Percentiles rank a stretch among this genome's conserved stretches.
These are phyloP conservation scores for Candida oleophila DNA, from an alignment of 805 yeast genomes.

Conservation along the genomic window DNA sequence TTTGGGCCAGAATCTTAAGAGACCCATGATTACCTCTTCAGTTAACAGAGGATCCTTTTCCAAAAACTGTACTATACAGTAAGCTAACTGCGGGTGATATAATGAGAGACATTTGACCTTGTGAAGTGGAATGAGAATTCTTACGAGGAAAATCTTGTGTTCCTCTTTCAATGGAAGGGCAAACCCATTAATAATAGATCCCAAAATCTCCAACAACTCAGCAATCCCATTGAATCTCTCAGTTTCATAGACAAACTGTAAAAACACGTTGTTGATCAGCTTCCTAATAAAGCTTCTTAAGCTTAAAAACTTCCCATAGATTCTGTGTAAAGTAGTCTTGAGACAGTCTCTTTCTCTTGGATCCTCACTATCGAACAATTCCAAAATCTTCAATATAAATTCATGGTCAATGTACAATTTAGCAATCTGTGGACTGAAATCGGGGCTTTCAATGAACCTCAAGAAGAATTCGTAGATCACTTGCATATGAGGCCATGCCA, in stretches of 20 bases:
- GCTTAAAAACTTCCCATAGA: conserved; percentile 91
- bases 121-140: conserved; percentile 89
- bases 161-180: conserved; percentile 97
- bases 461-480: conserved; percentile 91
- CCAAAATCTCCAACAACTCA: conserved; percentile 90
- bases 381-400: conserved; percentile 77
- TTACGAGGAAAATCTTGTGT: conserved; percentile 83
- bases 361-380: conserved; percentile 93
- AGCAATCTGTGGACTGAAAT: conserved; percentile 89
- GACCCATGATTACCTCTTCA: conserved; percentile 94
- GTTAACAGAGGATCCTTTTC: conserved; percentile 92
- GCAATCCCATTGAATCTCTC: conserved; percentile 95
- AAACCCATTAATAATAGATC: conserved; percentile 95
- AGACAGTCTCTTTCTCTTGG: conserved; percentile 94
- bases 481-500: conserved; percentile 99
- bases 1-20: conserved; percentile 95
- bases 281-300: conserved; percentile 89
- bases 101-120: conserved; percentile 84
- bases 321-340: conserved; percentile 92
- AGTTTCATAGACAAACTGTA: conserved; percentile 92
- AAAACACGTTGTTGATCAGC: conserved; percentile 85
- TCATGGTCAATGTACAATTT: conserved; percentile 92
- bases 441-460: conserved; percentile 90
- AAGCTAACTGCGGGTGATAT: conserved; percentile 95
- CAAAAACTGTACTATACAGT: conserved; percentile 93